Base-by-base conservation (phyloP, 1,284 basidiomycete species). In the Rhodotorula sp. region DNA sequence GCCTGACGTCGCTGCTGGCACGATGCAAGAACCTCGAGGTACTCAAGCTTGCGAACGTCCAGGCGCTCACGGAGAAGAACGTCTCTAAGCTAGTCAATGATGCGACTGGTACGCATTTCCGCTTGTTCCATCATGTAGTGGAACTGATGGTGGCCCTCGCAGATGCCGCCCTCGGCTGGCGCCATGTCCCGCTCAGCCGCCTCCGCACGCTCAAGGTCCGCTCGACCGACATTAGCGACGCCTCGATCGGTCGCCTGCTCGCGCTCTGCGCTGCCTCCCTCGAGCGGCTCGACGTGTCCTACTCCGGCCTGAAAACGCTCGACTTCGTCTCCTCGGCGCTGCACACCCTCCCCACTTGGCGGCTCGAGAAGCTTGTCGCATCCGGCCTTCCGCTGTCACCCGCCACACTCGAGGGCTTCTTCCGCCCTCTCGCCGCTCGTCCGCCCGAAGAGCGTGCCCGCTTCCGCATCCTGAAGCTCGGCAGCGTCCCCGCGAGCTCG, bases 241-340 rank as follows among this genome's bases (percentile, higher is more conserved):
- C 69, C 34, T 71, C 73, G 2, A 67, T 79, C 58, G 73, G 74
- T 46, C 70, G 77, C 9, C 58, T 78, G 5, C 68, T 79, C 36
- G 54, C 73, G 3, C 72, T 79, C 53, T 78, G 78, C 69, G 58
- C 72, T 5, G 58, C 70, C 8, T 62, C 75, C 17, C 66, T 79
- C 46, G 48, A 59, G 2, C 69, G 61, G 4, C 78, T 79, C 70
- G 78, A 79, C 66, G 71, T 79, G 39, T 79, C 78, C 22, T 78
- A 69, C 67, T 75, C 78, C 6, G 44, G 51, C 21, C 67, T 77
- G 56, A 69, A 72, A 34, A 70, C 71, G 2, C 75, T 79, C 60
- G 77, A 79, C 69, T 71, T 77, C 53, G 48, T 79, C 37, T 72
- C 74, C 17, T 64, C 68, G 8, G 72, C 73, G 9, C 62, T 79